Percentiles rank a stretch among this genome's conserved stretches.
phyloP scores from a whole-genome alignment of 2,329 filamentous ascomycete genomes.

The Sphaerulina vaccinii region DNA sequence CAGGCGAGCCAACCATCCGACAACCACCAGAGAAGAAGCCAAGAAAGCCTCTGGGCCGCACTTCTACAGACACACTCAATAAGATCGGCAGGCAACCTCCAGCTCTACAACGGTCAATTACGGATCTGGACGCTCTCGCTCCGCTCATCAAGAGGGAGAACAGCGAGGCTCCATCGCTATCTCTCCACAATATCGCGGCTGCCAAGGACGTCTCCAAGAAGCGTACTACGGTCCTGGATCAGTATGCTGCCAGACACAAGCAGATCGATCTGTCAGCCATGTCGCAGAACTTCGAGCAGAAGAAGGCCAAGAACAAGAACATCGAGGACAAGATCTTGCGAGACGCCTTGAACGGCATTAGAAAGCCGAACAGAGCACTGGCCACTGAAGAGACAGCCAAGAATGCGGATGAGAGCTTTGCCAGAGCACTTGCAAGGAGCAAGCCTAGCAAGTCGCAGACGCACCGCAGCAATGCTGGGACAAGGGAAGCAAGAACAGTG shows the following conservation, averaged over 20 bases:
- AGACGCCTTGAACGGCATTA: slow-evolving; percentile 70
- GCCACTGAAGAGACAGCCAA: slow-evolving; percentile 67
- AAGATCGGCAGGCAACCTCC: slow-evolving; percentile 56
- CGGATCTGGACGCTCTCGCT: slow-evolving; percentile 54
- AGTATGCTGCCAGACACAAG: slow-evolving; percentile 41
- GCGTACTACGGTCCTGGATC: slow-evolving; percentile 41
- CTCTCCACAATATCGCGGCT: slow-evolving; percentile 48
- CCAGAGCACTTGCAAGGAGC: slow-evolving; percentile 31
- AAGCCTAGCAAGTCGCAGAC: slow-evolving; percentile 22
- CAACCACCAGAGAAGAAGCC: slow-evolving; percentile 43
- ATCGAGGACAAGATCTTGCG: slow-evolving; percentile 64
- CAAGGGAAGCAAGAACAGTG: slow-evolving; percentile 38
- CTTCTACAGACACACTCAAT: slow-evolving; percentile 58
- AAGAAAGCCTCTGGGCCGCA: slow-evolving; percentile 59
- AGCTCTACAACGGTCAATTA: slow-evolving; percentile 68
- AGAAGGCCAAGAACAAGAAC: slow-evolving; percentile 61
- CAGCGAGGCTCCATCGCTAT: slow-evolving; percentile 59
- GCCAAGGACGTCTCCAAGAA: slow-evolving; percentile 32
- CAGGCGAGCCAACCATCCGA: slow-evolving; percentile 38
- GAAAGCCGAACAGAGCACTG: slow-evolving; percentile 72
- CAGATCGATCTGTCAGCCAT: slow-evolving; percentile 57
- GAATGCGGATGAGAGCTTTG: slow-evolving; percentile 60
- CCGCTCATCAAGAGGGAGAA: slow-evolving; percentile 66
- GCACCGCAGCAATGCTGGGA: slow-evolving; percentile 32
- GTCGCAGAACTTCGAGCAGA: slow-evolving; percentile 55